phyloP scores from a whole-genome alignment of 768 basidiomycete genomes.

The Auriscalpium vulgare region DNA sequence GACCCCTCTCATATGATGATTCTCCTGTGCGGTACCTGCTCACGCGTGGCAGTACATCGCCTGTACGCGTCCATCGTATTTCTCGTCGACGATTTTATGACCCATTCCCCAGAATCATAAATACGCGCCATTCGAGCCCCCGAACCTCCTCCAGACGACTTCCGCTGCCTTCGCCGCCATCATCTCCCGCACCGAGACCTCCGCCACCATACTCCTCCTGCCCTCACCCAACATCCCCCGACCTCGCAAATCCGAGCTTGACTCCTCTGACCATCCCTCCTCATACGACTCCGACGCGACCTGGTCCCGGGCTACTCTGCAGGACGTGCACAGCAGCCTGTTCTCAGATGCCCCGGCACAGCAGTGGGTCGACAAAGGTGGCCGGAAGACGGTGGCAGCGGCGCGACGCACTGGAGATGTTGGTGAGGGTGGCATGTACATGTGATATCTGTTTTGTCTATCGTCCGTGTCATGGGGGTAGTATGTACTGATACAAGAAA shows the following conservation, averaged over 20 bases:
- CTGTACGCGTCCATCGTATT: neutral
- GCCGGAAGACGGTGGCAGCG: neutral
- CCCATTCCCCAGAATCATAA: neutral
- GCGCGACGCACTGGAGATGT: conserved; percentile 6
- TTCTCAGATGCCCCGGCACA: neutral
- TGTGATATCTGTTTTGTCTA: neutral
- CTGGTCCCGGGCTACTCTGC: conserved; percentile 8
- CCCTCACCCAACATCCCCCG: conserved; percentile 9
- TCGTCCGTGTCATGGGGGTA: too few relatives aligned
- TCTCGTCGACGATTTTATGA: neutral
- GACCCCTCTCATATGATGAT: conserved; percentile 5
- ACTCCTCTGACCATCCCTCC: neutral
- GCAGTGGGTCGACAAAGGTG: conserved; percentile 4
- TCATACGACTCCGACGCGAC: neutral
- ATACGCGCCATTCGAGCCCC: conserved; percentile 13
- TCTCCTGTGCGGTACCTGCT: conserved; percentile 18
- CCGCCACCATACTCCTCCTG: conserved; percentile 8
- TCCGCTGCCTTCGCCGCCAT: conserved; percentile 18
- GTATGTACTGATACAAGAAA: too few relatives aligned
- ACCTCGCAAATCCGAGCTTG: conserved; percentile 1
- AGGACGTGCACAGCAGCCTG: conserved; percentile 3
- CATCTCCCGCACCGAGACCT: neutral
- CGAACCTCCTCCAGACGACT: conserved; percentile 19
- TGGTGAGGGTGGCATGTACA: conserved; percentile 18
- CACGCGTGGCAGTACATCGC: conserved; percentile 5